These are phyloP conservation scores for Xylaria flabelliformis DNA, from an alignment of 495 filamentous ascomycete species.

Conservation along the genomic window DNA sequence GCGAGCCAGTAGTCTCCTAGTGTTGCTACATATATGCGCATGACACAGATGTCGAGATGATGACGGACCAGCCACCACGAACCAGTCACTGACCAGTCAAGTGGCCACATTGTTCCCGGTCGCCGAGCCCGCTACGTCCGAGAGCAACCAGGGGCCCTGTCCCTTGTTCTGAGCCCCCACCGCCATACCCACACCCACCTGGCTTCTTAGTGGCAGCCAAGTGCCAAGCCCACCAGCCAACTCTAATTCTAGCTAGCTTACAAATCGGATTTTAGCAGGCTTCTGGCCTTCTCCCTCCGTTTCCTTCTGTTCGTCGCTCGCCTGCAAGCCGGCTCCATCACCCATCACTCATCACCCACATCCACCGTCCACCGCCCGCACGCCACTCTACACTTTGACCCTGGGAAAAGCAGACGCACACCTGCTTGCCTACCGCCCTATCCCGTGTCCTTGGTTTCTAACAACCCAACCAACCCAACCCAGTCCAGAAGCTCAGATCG, in stretches of 20 bases:
- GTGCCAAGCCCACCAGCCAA: neutral
- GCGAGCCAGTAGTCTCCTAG: constrained; percentile 8
- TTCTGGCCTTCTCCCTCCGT: constrained; percentile 19
- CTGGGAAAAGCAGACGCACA: constrained; percentile 6
- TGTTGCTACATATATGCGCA: neutral
- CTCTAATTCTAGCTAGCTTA: constrained; percentile 28
- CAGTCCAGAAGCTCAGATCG: neutral
- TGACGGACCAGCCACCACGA: neutral
- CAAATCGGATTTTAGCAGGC: constrained; percentile 24
- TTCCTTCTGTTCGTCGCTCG: constrained; percentile 12
- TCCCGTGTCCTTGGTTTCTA: neutral
- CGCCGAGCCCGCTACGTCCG: constrained; percentile 37
- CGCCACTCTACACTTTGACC: neutral
- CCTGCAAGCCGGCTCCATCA: neutral
- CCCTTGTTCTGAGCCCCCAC: neutral
- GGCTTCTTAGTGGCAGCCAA: neutral
- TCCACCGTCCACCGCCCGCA: neutral
- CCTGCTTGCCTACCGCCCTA: constrained; percentile 12
- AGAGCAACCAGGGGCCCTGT: constrained; percentile 17
- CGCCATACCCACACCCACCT: neutral
- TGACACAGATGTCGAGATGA: neutral
- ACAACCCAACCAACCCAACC: neutral
- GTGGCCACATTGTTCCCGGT: neutral
- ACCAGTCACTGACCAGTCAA: neutral
- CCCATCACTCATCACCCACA: neutral